Percentiles rank a stretch among this genome's conserved stretches.
Conservation (phyloP, 306 rosid species). For the Vigna radiata region DNA sequence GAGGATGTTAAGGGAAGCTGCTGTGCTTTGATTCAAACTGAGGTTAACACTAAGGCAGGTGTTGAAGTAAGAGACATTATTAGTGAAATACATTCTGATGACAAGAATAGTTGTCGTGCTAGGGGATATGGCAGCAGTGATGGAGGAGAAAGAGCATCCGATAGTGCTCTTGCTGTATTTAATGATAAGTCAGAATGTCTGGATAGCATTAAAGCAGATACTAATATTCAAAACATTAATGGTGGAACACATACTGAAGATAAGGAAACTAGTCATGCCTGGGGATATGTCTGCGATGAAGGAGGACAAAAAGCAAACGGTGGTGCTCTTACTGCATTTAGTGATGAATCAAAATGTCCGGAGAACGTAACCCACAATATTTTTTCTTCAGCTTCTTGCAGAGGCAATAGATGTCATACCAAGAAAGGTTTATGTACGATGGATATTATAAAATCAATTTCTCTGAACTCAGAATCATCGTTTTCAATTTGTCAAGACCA, state of each 20-base stretch:
- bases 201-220: background rate
- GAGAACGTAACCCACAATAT: slow-evolving; percentile 35
- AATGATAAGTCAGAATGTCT: slow-evolving; percentile 34
- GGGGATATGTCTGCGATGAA: slow-evolving; percentile 18
- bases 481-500: slow-evolving; percentile 37
- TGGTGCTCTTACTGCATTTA: slow-evolving; percentile 25
- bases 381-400: slow-evolving; percentile 32
- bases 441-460: slow-evolving; percentile 12
- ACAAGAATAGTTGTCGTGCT: slow-evolving; percentile 32
- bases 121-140: slow-evolving; percentile 31
- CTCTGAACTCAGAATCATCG: slow-evolving; percentile 3
- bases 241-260: slow-evolving; percentile 25
- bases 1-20: slow-evolving; percentile 41
- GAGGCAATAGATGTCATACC: slow-evolving; percentile 30
- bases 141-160: slow-evolving; percentile 35
- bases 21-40: slow-evolving; percentile 37
- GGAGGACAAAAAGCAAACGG: slow-evolving; percentile 37
- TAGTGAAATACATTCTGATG: slow-evolving; percentile 23
- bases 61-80: slow-evolving; percentile 24
- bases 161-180: slow-evolving; percentile 16
- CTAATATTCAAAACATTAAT: background rate
- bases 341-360: slow-evolving; percentile 38
- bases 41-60: slow-evolving; percentile 34
- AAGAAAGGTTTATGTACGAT: slow-evolving; percentile 31
- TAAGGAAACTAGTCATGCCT: slow-evolving; percentile 34